Conservation (phyloP, 352 stramenopile genomes). For the Phytophthora brassicae region DNA sequence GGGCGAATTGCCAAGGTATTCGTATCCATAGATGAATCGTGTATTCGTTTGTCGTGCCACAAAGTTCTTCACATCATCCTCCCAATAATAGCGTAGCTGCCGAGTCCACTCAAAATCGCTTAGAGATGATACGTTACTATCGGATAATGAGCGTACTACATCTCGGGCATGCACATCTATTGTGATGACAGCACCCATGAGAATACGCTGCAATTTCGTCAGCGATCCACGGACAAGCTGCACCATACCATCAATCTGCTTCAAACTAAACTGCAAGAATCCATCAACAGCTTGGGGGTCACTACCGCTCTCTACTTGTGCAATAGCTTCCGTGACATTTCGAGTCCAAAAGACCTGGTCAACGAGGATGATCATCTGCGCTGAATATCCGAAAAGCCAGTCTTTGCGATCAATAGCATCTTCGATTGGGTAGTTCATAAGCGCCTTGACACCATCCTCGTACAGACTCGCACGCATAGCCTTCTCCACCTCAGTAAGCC, state of each 20-base stretch:
- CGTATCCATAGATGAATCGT: constrained; percentile 84
- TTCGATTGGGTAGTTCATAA: constrained; percentile 87
- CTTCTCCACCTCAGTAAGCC: constrained; percentile 88
- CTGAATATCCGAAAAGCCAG: constrained; percentile 90
- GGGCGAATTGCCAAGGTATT: constrained; percentile 85
- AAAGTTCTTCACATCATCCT: constrained; percentile 87
- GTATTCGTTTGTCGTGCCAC: constrained; percentile 83
- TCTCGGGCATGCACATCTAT: constrained; percentile 92
- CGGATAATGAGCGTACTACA: constrained; percentile 81
- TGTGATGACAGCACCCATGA: constrained; percentile 91
- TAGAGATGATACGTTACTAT: constrained; percentile 77
- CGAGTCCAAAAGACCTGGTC: constrained; percentile 92
- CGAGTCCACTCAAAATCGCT: constrained; percentile 92
- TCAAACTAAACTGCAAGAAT: constrained; percentile 89
- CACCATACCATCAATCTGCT: constrained; percentile 93
- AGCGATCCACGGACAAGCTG: constrained; percentile 85
- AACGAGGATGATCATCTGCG: constrained; percentile 87
- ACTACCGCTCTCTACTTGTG: constrained; percentile 66
- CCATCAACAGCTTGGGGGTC: constrained; percentile 72
- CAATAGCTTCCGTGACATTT: constrained; percentile 84
- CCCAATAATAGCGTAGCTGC: constrained; percentile 89
- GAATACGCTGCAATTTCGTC: constrained; percentile 85
- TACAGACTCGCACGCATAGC: constrained; percentile 88
- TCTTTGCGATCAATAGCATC: constrained; percentile 87
- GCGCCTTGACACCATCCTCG: constrained; percentile 79